These are phyloP conservation scores for Wickerhamiella parazyma DNA, from an alignment of 805 yeast genomes.

Conservation along the genomic window DNA sequence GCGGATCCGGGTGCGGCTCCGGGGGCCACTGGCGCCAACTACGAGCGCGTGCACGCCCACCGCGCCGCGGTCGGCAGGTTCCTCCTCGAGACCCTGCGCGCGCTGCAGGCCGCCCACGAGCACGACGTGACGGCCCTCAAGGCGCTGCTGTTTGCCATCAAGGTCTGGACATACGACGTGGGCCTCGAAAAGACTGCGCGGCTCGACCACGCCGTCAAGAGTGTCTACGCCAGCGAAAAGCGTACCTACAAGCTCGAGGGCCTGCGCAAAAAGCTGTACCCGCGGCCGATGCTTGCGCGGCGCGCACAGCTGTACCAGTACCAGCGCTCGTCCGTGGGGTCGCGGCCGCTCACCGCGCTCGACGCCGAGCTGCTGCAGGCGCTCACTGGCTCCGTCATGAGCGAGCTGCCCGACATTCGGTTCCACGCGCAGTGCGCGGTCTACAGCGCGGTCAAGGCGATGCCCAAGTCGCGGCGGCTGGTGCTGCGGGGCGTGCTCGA, in stretches of 20 bases:
- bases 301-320: conserved; percentile 62
- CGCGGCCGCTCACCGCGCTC: conserved; percentile 52
- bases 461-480: conserved; percentile 49
- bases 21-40: no score
- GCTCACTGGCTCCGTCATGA: conserved; percentile 47
- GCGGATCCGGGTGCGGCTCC: no score
- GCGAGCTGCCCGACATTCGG: conserved; percentile 58
- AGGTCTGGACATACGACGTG: conserved; percentile 69
- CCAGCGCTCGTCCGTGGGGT: conserved; percentile 55
- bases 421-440: conserved; percentile 55
- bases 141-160: conserved; percentile 46
- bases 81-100: conserved; percentile 43
- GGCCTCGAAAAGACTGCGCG: conserved; percentile 58
- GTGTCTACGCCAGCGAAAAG: conserved; percentile 43
- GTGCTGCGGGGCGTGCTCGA: conserved; percentile 40
- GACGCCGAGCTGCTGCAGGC: conserved; percentile 55
- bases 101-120: conserved; percentile 35
- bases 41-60: conserved; percentile 38
- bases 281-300: conserved; percentile 66
- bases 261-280: conserved; percentile 45
- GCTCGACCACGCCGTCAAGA: conserved; percentile 38
- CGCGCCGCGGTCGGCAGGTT: conserved; percentile 48
- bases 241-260: conserved; percentile 52
- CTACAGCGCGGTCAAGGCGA: conserved; percentile 52
- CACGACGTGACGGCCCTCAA: conserved; percentile 54